These are phyloP conservation scores for Pinus tabuliformis DNA, from an alignment of 75 land plant species.

Conservation along the genomic window DNA sequence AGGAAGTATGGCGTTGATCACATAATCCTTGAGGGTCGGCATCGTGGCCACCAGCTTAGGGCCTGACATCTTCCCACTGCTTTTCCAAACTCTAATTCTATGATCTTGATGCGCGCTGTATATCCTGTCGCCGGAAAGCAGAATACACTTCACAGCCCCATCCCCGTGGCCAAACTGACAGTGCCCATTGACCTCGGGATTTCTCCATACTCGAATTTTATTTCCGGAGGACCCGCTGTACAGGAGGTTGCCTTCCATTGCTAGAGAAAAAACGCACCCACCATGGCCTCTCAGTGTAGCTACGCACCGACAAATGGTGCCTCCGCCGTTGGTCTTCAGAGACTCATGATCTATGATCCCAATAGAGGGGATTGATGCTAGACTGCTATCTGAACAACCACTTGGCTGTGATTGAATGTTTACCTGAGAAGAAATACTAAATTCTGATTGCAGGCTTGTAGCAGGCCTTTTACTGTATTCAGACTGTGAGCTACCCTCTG, in stretches of 20 bases:
- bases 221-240: constrained; percentile 33
- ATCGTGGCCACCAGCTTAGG: constrained; percentile 50
- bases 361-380: neutral
- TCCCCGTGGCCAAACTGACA: constrained; percentile 21
- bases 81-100: constrained; percentile 71
- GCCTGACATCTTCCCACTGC: neutral
- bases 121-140: constrained; percentile 26
- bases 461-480: neutral
- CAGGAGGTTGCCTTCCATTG: constrained; percentile 29
- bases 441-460: neutral
- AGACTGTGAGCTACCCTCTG: neutral
- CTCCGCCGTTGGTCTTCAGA: neutral
- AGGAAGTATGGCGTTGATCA: constrained; percentile 20
- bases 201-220: constrained; percentile 28
- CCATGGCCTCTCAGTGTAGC: constrained; percentile 42
- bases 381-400: neutral
- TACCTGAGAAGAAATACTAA: neutral
- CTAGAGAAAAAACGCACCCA: constrained; percentile 31
- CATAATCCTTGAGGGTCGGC: constrained; percentile 15
- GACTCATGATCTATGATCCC: neutral
- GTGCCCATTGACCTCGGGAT: neutral
- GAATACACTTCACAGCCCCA: constrained; percentile 52
- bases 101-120: constrained; percentile 74
- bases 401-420: neutral
- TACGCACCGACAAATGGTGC: constrained; percentile 12